Percentiles rank a stretch among this genome's conserved stretches.
Evolutionary conservation across 371 early-diverging fungal species (phyloP).

Genomic region (Synchytrium microbalum): DNA sequence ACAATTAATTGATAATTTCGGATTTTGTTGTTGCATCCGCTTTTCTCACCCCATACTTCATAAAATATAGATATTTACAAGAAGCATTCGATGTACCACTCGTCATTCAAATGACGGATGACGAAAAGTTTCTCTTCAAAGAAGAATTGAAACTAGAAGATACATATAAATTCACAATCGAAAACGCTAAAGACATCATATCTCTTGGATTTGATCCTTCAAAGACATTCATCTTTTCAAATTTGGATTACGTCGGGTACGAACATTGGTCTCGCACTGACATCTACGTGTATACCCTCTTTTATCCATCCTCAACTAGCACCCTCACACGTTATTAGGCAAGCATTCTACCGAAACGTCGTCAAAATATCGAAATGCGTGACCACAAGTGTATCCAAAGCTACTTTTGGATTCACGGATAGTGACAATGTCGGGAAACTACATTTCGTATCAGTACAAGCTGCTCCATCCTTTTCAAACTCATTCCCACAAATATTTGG

Average conservation of each 20-base stretch:
- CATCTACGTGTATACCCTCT: not conserved
- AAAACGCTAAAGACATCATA: slow-evolving; percentile 97
- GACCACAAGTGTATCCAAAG: slow-evolving; percentile 72
- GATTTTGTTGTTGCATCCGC: not conserved
- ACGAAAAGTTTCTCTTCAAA: slow-evolving; percentile 99
- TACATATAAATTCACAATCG: slow-evolving; percentile 64
- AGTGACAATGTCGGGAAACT: slow-evolving; percentile 85
- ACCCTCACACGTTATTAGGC: slow-evolving; percentile 32
- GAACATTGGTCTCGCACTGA: slow-evolving; percentile 17
- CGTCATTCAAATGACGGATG: slow-evolving; percentile 99
- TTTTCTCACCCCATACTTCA: not conserved
- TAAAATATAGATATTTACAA: slow-evolving; percentile 74
- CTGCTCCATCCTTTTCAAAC: slow-evolving; percentile 92
- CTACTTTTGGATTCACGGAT: slow-evolving; percentile 88
- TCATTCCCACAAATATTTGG: slow-evolving; percentile 95
- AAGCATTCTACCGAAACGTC: slow-evolving; percentile 87
- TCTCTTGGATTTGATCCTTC: slow-evolving; percentile 97
- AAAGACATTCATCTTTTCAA: slow-evolving; percentile 98
- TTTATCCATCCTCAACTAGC: slow-evolving; percentile 3
- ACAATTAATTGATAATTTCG: not conserved
- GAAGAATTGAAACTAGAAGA: slow-evolving; percentile 84
- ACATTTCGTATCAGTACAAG: slow-evolving; percentile 88
- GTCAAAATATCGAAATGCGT: slow-evolving; percentile 81
- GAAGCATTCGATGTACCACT: slow-evolving; percentile 94
- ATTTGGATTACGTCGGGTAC: slow-evolving; percentile 87